phyloP scores from a whole-genome alignment of 192 early-diverging fungal genomes.

The Coemansia sp. region DNA sequence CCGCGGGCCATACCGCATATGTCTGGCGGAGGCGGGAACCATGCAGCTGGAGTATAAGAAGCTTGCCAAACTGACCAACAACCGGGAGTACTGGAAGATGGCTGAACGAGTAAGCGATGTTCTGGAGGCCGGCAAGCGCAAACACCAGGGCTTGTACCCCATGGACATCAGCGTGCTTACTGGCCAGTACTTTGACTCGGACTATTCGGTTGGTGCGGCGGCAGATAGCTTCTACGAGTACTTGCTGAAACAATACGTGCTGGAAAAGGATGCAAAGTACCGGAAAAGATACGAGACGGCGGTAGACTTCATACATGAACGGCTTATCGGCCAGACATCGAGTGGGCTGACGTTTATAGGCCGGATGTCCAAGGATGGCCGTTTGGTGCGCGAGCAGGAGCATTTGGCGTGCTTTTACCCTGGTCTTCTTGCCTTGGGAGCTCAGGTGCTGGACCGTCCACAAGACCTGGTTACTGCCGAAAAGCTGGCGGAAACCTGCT shows the following conservation, averaged over 20 bases:
- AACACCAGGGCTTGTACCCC: slow-evolving; percentile 71
- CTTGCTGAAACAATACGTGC: slow-evolving; percentile 83
- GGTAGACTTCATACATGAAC: slow-evolving; percentile 60
- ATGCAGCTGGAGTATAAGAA: slow-evolving; percentile 88
- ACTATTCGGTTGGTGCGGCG: slow-evolving; percentile 72
- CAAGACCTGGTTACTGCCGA: slow-evolving; percentile 73
- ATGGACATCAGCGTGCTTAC: slow-evolving; percentile 52
- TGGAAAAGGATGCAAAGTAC: slow-evolving; percentile 65
- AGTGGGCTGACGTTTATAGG: slow-evolving; percentile 20
- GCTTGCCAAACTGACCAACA: slow-evolving; percentile 68
- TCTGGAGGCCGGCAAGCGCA: slow-evolving; percentile 47
- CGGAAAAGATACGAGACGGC: slow-evolving; percentile 66
- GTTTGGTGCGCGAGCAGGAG: slow-evolving; percentile 73
- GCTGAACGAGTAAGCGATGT: slow-evolving; percentile 60
- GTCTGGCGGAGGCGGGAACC: slow-evolving; percentile 74
- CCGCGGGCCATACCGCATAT: not conserved
- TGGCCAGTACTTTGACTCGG: slow-evolving; percentile 22
- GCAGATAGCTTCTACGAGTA: slow-evolving; percentile 97
- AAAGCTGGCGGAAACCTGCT: slow-evolving; percentile 74
- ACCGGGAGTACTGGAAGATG: slow-evolving; percentile 70
- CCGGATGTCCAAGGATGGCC: not conserved
- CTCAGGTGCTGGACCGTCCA: slow-evolving; percentile 48
- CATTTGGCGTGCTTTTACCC: slow-evolving; percentile 93
- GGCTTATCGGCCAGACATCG: slow-evolving; percentile 18
- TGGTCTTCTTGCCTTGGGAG: slow-evolving; percentile 76